phyloP scores from a whole-genome alignment of 257 asterid genomes.

The Nicotiana obtusifolia region DNA sequence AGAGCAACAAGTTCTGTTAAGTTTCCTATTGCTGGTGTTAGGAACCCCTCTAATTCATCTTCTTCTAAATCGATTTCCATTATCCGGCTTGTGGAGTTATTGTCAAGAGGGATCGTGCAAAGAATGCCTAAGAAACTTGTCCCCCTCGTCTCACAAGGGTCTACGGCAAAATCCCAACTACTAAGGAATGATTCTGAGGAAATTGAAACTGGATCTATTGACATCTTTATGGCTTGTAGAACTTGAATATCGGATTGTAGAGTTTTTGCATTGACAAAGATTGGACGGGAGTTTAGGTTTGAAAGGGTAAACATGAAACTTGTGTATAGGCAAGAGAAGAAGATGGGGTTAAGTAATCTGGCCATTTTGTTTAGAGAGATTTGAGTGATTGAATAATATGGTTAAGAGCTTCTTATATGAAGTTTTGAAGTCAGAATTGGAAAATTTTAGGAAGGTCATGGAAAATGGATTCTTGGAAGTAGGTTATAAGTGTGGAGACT shows the following conservation, averaged over 20 bases:
- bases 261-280: conserved; percentile 22
- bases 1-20: conserved; percentile 30
- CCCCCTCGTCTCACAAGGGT: conserved; percentile 45
- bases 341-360: not conserved
- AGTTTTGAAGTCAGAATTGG: not conserved
- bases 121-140: conserved; percentile 32
- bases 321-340: not conserved
- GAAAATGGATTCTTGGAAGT: conserved; percentile 12
- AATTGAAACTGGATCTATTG: conserved; percentile 40
- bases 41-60: conserved; percentile 46
- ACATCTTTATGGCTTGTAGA: conserved; percentile 27
- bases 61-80: conserved; percentile 38
- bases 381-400: not conserved
- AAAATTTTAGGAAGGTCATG: conserved; percentile 4
- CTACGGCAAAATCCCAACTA: conserved; percentile 38
- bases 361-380: conserved; percentile 12
- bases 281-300: not conserved
- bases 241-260: conserved; percentile 29
- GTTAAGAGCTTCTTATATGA: conserved; percentile 13
- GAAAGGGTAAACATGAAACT: not conserved
- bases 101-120: conserved; percentile 26
- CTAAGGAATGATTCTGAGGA: conserved; percentile 32
- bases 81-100: conserved; percentile 25
- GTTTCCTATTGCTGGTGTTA: conserved; percentile 35
- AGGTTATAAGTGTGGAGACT: conserved; percentile 20